Evolutionary conservation across 2,329 filamentous ascomycete genomes (phyloP), one percentile per base, ranked within the genome.

Genomic region (Aureobasidium sp.): DNA sequence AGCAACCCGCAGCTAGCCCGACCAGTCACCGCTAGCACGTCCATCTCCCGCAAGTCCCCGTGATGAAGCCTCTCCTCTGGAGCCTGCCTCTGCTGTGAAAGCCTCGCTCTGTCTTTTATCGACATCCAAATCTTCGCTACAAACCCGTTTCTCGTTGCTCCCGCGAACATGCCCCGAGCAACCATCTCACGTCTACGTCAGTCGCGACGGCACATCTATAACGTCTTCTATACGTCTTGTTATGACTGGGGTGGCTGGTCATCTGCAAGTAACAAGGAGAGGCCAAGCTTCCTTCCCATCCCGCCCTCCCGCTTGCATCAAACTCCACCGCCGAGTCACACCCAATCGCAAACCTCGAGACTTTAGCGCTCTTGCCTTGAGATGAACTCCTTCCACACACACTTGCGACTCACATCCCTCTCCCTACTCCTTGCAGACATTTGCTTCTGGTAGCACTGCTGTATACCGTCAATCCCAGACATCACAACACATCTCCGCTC

Each of bases 181-280:
- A 57, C 40, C 27, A 57, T 35, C 53, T 57, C 19, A 40, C 35
- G 7, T 42, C 7, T 37, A 57, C 53, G 40, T 57, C 53, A 57
- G 27, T 31, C 5, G 27, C 27, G 38, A 40, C 38, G 51, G n/a
- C 13, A 4, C 38, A 31, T 17, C n/a, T 31, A 25, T 33, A 55
- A 40, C 51, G 51, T 43, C 51, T 54, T 35, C 9, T 29, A 9
- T 35, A 15, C 11, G 35, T 23, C 38, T 21, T 21, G 37, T n/a
- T 31, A 25, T 31, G 37, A 21, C 25, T 19, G 43, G 37, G 47
- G 51, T 43, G 51, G 51, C 51, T 43, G 47, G 47, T 51, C 47
- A 21, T 2, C 29, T 19, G n/a, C n/a, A n/a, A n/a, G n/a, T n/a
- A 21, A 35, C 27, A 50, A 40, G 50, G 25, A 3, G 35, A 21